Base-by-base conservation (phyloP, 1,284 basidiomycete genomes). In the Ceratobasidium sp. region DNA sequence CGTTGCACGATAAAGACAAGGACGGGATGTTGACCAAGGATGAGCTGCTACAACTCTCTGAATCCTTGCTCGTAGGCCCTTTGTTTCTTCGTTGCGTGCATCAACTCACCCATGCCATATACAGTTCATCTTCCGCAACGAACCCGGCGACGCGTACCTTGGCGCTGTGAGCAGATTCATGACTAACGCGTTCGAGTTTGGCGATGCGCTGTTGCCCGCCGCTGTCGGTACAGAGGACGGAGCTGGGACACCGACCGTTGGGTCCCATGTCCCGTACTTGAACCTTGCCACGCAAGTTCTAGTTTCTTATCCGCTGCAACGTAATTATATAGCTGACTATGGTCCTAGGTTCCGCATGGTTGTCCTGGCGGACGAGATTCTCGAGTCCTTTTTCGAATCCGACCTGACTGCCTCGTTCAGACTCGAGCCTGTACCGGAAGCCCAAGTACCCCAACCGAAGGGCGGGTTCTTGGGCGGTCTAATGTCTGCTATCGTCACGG, bases 91-190 rank as follows among this genome's bases (percentile, higher is more conserved):
- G 54, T 64, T 6, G 11, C n/a, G 46, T 16, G 69, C n/a, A 63
- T 75, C 51, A 72, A 66, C 48, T 53, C 14, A 56, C 9, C n/a
- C n/a, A n/a, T n/a, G n/a, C 74, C 13, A 39, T 73, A 19, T 49
- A 48, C 79, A 96, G 94, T 97, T 97, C 83, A 98, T 99, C 79
- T 99, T 99, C 89, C 91, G 98, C 31, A 96, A 92, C 81, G 98
- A 99, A 83, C 88, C 96, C 16, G 97, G 98, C 11, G 98, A 99
- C 81, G 94, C 95, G 7, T 98, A 98, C 80, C 87, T 99, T 51
- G 98, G 95, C 1, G 94, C 96, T 29, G 93, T 98, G 75, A 96
- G 94, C 78, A 91, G 95, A 37, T 96, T 98, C 81, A 96, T 98
- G 90, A 92, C 95, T 41, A 98, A 98, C 80, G 94, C 96, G 0